Evolutionary conservation across 1,284 basidiomycete genomes (phyloP).

Genomic region (Neolentinus lepideus): DNA sequence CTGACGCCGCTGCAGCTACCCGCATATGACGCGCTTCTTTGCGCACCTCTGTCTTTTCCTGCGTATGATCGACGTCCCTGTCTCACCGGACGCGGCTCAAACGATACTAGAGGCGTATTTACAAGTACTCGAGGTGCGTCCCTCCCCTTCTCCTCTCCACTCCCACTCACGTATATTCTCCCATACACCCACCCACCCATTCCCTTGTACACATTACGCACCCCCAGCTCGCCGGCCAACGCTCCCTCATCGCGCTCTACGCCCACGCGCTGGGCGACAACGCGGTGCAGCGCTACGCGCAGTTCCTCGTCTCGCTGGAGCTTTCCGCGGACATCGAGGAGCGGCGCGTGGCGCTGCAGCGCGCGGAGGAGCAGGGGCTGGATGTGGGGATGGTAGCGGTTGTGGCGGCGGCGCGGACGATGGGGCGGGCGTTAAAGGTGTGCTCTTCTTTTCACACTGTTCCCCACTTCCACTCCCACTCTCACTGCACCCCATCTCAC

Average conservation of each 20-base stretch:
- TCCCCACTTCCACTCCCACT: no score
- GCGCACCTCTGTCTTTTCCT: conserved; percentile 92
- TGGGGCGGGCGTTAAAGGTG: conserved; percentile 68
- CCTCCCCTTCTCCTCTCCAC: background rate
- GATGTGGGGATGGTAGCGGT: conserved; percentile 80
- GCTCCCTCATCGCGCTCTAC: conserved; percentile 89
- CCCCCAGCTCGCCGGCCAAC: conserved; percentile 63
- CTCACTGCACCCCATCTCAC: no score
- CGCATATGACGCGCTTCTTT: conserved; percentile 81
- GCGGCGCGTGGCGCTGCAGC: conserved; percentile 66
- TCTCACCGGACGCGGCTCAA: conserved; percentile 73
- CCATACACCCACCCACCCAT: background rate
- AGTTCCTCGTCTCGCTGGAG: conserved; percentile 83
- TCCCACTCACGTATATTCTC: background rate
- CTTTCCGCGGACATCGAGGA: conserved; percentile 62
- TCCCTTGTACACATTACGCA: no score
- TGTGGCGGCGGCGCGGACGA: conserved; percentile 75
- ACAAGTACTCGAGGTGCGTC: conserved; percentile 71
- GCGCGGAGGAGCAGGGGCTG: conserved; percentile 79
- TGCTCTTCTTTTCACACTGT: no score
- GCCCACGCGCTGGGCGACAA: conserved; percentile 88
- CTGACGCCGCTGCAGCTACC: no score
- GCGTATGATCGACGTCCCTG: conserved; percentile 70
- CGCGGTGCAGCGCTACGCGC: conserved; percentile 88
- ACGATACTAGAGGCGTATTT: conserved; percentile 87